Percentiles rank a stretch among this genome's conserved stretches.
phyloP scores from a whole-genome alignment of 2,329 filamentous ascomycete genomes.

The Fusarium nygamai region DNA sequence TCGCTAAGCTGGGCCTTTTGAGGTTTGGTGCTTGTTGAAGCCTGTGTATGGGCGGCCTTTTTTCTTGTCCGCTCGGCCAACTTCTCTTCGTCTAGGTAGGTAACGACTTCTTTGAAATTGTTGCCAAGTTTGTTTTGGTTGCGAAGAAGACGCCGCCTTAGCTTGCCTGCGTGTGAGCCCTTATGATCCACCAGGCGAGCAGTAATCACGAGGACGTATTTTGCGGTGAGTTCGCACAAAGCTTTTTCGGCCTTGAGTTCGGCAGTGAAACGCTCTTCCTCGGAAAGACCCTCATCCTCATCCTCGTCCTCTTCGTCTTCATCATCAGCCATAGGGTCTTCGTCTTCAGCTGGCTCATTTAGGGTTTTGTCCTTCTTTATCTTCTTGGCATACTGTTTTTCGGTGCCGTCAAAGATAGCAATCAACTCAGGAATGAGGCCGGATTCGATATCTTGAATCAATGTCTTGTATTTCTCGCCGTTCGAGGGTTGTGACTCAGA shows the following conservation, averaged over 20 bases:
- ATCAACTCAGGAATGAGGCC: conserved; percentile 74
- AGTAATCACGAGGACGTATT: conserved; percentile 82
- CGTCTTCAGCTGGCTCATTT: conserved; percentile 74
- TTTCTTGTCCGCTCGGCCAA: conserved; percentile 57
- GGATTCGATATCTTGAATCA: conserved; percentile 75
- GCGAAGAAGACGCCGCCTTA: conserved; percentile 76
- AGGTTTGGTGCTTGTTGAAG: conserved; percentile 37
- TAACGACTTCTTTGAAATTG: conserved; percentile 86
- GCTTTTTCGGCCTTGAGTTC: conserved; percentile 83
- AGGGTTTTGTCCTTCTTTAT: conserved; percentile 65
- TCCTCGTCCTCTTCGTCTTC: conserved; percentile 64
- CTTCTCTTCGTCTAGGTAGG: conserved; percentile 79
- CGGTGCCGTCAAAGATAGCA: conserved; percentile 79
- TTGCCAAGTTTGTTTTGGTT: conserved; percentile 84
- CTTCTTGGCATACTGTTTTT: conserved; percentile 81
- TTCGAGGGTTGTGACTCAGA: conserved; percentile 35
- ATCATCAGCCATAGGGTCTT: conserved; percentile 75
- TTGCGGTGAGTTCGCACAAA: conserved; percentile 85
- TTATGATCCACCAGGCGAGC: conserved; percentile 77
- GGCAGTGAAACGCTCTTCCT: conserved; percentile 68
- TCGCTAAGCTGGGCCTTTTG: conserved; percentile 53
- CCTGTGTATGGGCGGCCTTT: conserved; percentile 43
- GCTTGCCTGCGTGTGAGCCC: conserved; percentile 67
- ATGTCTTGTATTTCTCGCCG: conserved; percentile 49
- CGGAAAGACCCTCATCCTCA: conserved; percentile 62